Conservation (phyloP, 495 filamentous ascomycete genomes). For the Tuber microsphaerosporum region DNA sequence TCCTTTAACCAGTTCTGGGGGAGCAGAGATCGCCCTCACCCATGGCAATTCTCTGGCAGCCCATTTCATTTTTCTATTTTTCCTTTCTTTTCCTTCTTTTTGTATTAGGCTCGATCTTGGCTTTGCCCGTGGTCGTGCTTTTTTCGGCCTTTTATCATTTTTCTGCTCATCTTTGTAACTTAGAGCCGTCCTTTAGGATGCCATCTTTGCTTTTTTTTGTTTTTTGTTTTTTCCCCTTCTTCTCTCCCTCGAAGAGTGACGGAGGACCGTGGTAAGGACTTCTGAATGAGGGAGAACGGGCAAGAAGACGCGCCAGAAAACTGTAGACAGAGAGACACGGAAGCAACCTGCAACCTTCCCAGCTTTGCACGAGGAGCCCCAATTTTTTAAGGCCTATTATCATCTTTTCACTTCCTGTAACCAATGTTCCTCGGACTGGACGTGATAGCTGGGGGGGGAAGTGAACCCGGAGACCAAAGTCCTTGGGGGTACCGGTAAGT, state of each 20-base stretch:
- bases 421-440: neutral
- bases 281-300: constrained; percentile 18
- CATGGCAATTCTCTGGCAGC: constrained; percentile 30
- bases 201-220: neutral
- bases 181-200: neutral
- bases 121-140: neutral
- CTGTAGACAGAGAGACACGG: constrained; percentile 26
- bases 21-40: constrained; percentile 32
- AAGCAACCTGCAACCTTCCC: constrained; percentile 12
- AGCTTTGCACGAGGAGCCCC: constrained; percentile 20
- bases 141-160: neutral
- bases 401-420: constrained; percentile 1
- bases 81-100: neutral
- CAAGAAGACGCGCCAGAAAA: constrained; percentile 11
- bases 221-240: neutral
- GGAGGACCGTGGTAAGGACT: neutral
- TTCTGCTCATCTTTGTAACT: neutral
- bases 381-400: constrained; percentile 20
- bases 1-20: constrained; percentile 23
- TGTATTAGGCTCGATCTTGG: neutral
- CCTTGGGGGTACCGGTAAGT: constrained; percentile 20
- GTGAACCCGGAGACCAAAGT: constrained; percentile 23
- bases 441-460: neutral
- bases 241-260: neutral
- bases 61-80: constrained; percentile 9